phyloP scores from a whole-genome alignment of 2,329 filamentous ascomycete species.

The Sphaerulina musiva region DNA sequence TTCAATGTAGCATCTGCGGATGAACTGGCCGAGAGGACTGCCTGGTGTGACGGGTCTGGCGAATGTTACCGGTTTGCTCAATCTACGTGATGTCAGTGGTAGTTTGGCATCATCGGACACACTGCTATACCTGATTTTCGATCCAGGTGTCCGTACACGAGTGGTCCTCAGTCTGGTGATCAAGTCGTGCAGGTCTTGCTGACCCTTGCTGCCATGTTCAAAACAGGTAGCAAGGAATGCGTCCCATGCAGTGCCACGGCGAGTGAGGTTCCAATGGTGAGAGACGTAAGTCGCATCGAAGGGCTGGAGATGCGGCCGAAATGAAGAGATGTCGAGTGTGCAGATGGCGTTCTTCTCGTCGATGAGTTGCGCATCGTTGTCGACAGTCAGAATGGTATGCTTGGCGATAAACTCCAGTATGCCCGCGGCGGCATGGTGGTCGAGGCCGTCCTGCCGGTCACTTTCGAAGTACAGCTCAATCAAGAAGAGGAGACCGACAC shows the following conservation, averaged over 20 bases:
- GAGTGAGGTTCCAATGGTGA: constrained; percentile 36
- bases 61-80: neutral
- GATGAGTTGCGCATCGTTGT: constrained; percentile 12
- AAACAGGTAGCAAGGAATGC: constrained; percentile 65
- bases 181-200: constrained; percentile 68
- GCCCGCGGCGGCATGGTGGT: constrained; percentile 47
- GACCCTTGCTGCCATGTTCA: constrained; percentile 69
- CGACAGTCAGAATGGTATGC: constrained; percentile 44
- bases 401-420: constrained; percentile 73
- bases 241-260: constrained; percentile 85
- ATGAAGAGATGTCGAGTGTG: constrained; percentile 13
- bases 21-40: constrained; percentile 74
- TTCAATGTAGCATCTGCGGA: constrained; percentile 70
- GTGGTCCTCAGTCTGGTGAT: constrained; percentile 43
- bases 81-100: neutral
- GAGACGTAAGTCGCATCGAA: constrained; percentile 6
- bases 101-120: neutral
- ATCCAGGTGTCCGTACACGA: neutral
- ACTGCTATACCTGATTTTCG: neutral
- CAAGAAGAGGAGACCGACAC: constrained; percentile 73
- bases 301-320: constrained; percentile 20
- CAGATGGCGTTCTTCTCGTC: constrained; percentile 16
- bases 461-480: constrained; percentile 62
- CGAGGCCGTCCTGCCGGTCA: constrained; percentile 13
- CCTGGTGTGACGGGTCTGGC: constrained; percentile 53